Percentiles rank a stretch among this genome's conserved stretches.
Conservation (phyloP, 2,329 filamentous ascomycete genomes). For the Aspergillus eucalypticola region DNA sequence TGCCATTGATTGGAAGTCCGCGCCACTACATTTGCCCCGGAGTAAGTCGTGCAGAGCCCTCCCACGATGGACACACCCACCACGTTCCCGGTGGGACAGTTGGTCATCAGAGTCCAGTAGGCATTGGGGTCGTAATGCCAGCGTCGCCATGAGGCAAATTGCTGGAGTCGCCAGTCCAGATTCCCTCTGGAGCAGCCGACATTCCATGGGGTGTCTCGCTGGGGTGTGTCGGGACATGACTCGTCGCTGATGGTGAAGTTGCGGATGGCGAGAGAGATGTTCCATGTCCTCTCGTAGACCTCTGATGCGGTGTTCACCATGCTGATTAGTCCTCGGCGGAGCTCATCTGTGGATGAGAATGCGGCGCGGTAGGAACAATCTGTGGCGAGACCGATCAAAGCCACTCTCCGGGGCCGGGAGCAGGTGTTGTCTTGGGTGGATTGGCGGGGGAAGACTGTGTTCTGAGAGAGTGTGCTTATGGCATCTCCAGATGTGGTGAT, state of each 20-base stretch:
- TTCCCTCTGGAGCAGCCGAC: constrained; percentile 17
- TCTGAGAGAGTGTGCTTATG: background rate
- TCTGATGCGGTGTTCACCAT: constrained; percentile 82
- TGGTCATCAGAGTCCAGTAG: constrained; percentile 86
- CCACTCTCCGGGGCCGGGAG: constrained; percentile 80
- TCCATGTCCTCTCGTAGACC: constrained; percentile 84
- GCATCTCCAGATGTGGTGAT: too few species aligned
- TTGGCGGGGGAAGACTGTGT: background rate
- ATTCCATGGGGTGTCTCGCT: constrained; percentile 41
- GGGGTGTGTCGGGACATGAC: constrained; percentile 65
- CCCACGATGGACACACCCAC: constrained; percentile 82
- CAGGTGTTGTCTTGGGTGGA: constrained; percentile 49
- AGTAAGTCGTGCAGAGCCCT: constrained; percentile 63
- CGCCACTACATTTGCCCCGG: constrained; percentile 77
- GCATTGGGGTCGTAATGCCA: constrained; percentile 71
- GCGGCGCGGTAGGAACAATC: constrained; percentile 80
- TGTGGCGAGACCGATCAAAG: constrained; percentile 82
- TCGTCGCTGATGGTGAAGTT: constrained; percentile 76
- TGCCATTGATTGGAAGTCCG: constrained; percentile 84
- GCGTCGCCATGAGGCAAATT: constrained; percentile 83
- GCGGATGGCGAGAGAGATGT: constrained; percentile 82
- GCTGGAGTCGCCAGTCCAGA: constrained; percentile 49
- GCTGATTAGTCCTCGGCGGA: constrained; percentile 50
- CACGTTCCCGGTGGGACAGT: constrained; percentile 74
- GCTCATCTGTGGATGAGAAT: constrained; percentile 53